Evolutionary conservation across 306 rosid species (phyloP).

Genomic region (Begonia loranthoides): DNA sequence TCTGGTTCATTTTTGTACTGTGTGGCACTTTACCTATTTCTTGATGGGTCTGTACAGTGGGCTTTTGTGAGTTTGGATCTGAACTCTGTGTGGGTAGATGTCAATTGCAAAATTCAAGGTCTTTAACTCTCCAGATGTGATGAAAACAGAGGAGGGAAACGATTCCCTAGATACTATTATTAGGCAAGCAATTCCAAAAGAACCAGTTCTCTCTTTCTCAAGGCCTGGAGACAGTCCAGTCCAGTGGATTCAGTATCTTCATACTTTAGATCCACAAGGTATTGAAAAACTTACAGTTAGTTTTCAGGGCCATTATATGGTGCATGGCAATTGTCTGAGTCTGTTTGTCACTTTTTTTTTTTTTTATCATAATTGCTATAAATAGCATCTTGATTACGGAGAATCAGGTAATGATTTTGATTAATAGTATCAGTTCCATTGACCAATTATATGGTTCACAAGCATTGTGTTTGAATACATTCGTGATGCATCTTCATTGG

Average conservation of each 20-base stretch:
- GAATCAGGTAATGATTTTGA: no score
- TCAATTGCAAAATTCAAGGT: constrained; percentile 42
- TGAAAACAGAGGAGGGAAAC: constrained; percentile 55
- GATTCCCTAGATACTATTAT: constrained; percentile 64
- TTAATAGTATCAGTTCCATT: no score
- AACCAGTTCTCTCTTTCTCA: constrained; percentile 46
- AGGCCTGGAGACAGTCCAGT: constrained; percentile 45
- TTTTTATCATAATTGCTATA: no score
- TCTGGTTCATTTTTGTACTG: no score
- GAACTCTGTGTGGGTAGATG: constrained; percentile 30
- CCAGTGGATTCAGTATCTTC: constrained; percentile 62
- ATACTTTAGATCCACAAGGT: constrained; percentile 79
- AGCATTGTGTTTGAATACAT: no score
- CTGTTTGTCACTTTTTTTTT: no score
- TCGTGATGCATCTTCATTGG: no score
- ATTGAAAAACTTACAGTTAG: constrained; percentile 10
- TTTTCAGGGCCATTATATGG: not conserved
- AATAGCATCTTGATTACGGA: no score
- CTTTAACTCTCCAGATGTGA: constrained; percentile 32
- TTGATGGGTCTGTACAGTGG: constrained; percentile 15
- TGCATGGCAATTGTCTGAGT: no score
- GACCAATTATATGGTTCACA: no score
- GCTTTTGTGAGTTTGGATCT: constrained; percentile 13
- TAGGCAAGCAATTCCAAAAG: constrained; percentile 53
- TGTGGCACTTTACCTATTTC: no score